These are phyloP conservation scores for Blastomyces silverae DNA, from an alignment of 2,329 filamentous ascomycete genomes.

Conservation along the genomic window DNA sequence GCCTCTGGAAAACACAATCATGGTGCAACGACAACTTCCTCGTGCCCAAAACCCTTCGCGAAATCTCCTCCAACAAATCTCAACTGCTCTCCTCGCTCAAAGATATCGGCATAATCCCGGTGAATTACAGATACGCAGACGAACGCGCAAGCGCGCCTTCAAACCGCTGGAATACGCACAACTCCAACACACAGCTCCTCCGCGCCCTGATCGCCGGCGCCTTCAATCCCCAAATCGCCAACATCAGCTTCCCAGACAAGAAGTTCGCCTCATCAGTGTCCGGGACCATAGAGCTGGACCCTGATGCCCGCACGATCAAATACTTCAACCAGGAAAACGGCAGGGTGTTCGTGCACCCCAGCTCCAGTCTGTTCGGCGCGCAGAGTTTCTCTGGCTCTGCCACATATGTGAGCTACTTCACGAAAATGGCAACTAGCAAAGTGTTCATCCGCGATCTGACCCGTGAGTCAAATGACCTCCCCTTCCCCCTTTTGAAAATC, in stretches of 20 bases:
- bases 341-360: slow-evolving; percentile 87
- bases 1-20: slow-evolving; percentile 44
- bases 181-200: slow-evolving; percentile 47
- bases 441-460: slow-evolving; percentile 87
- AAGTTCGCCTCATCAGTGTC: slow-evolving; percentile 85
- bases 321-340: slow-evolving; percentile 83
- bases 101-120: slow-evolving; percentile 71
- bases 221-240: slow-evolving; percentile 78
- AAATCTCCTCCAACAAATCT: slow-evolving; percentile 77
- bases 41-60: slow-evolving; percentile 71
- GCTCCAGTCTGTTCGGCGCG: slow-evolving; percentile 75
- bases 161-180: slow-evolving; percentile 35
- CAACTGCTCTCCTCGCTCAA: slow-evolving; percentile 82
- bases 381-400: slow-evolving; percentile 70
- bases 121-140: slow-evolving; percentile 38
- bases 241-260: slow-evolving; percentile 90
- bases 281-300: slow-evolving; percentile 86
- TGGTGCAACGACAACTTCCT: slow-evolving; percentile 88
- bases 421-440: slow-evolving; percentile 84
- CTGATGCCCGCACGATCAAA: slow-evolving; percentile 84
- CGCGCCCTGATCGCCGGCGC: slow-evolving; percentile 66
- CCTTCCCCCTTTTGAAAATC: neutral
- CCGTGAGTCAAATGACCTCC: slow-evolving; percentile 51
- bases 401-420: slow-evolving; percentile 81
- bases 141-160: slow-evolving; percentile 30